Evolutionary conservation across 768 basidiomycete genomes (phyloP), one percentile per base, ranked within the genome.

Genomic region (Cystoderma amianthinum): DNA sequence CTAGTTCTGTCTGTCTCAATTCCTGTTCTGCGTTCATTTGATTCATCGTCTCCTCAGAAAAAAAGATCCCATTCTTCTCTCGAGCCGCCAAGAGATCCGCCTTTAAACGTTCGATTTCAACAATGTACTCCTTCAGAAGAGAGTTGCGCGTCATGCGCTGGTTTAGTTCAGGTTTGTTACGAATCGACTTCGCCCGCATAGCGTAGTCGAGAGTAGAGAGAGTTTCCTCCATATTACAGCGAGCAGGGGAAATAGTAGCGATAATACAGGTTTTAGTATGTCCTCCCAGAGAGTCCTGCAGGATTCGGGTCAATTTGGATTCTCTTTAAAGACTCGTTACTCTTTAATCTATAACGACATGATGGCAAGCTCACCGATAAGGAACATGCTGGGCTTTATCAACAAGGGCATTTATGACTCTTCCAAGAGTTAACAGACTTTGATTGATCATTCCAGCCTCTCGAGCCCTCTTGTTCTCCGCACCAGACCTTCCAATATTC

Each of bases 401-500:
- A 40, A 98, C 96, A 33, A 99, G 74, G 7, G 89, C 89, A 48
- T 94, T 96, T 52, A 99, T 98, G 25, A 98, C 96, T 22, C 96
- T 71, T 0, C 96, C 96, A 11, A 99, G 79, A n/a, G 96, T 97
- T 2, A 99, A 69, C 37, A 99, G 68, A 54, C 90, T 94, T 63
- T 96, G 91, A 54, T 98, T 99, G 60, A 99, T 98, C 87, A 94
- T 96, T 9, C 96, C 96, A 1, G 96, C 96, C 57, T 99, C 96
- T 48, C 91, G 74, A 10, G 96, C 96, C 43, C 94, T 69, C 58
- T 89, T 92, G 53, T 96, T 89, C 58, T 93, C 91, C 2, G 96
- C 96, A 13, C 96, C 96, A 0, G 87, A 91, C 17, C 95, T 73
- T 7, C 93, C 94, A 54, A 99, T 94, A 51, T 96, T 97, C 63